Percentiles rank a stretch among this genome's conserved stretches.
Conservation (phyloP, 768 basidiomycete genomes). For the Zangia roseola region DNA sequence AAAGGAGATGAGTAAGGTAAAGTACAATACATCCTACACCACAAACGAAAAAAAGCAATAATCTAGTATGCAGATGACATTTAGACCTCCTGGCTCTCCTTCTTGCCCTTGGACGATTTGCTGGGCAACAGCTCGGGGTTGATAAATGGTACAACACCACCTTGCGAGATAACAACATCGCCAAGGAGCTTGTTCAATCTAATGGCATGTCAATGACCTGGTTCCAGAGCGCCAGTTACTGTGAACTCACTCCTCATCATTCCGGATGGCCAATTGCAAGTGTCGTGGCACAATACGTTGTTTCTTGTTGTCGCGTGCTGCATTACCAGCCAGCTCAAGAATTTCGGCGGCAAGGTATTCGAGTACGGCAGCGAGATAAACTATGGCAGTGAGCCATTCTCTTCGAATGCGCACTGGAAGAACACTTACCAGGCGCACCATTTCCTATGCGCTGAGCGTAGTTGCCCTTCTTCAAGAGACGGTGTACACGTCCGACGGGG, state of each 20-base stretch:
- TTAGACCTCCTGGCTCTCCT: slow-evolving; percentile 48
- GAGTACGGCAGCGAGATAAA: slow-evolving; percentile 61
- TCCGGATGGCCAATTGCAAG: slow-evolving; percentile 63
- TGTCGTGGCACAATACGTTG: slow-evolving; percentile 65
- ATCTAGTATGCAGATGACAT: slow-evolving; percentile 6
- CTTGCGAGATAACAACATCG: slow-evolving; percentile 59
- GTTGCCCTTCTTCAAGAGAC: slow-evolving; percentile 58
- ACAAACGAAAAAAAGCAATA: slow-evolving; percentile 12
- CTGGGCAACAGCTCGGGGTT: slow-evolving; percentile 51
- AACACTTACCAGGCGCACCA: slow-evolving; percentile 44
- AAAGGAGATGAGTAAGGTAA: slow-evolving; percentile 27
- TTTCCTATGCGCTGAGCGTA: slow-evolving; percentile 57
- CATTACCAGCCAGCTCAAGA: slow-evolving; percentile 59
- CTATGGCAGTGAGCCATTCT: slow-evolving; percentile 19
- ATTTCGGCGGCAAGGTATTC: slow-evolving; percentile 65
- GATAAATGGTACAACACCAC: slow-evolving; percentile 57
- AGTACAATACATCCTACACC: slow-evolving; percentile 34
- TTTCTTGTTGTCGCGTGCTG: slow-evolving; percentile 56
- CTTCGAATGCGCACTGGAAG: too few relatives aligned
- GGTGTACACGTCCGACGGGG: slow-evolving; percentile 63
- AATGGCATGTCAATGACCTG: background rate
- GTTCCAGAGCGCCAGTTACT: background rate
- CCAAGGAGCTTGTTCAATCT: slow-evolving; percentile 42
- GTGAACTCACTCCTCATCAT: slow-evolving; percentile 48
- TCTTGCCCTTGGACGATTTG: slow-evolving; percentile 55